phyloP scores from a whole-genome alignment of 2,329 filamentous ascomycete genomes.

The Nemania sp. region DNA sequence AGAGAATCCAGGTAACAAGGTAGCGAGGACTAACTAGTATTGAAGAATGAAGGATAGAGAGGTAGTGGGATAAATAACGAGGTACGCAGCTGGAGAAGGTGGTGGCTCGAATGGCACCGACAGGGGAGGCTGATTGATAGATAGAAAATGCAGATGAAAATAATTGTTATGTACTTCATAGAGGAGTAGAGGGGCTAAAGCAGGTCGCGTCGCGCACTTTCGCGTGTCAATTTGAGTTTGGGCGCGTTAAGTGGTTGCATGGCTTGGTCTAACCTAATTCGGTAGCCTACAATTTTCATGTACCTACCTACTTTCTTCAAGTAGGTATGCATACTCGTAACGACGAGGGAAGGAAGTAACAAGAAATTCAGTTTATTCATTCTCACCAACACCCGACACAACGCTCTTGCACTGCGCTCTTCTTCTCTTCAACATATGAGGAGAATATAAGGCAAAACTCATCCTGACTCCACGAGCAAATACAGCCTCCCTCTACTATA shows the following conservation, averaged over 20 bases:
- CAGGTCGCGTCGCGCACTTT: conserved; percentile 27
- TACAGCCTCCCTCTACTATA: too few relatives aligned
- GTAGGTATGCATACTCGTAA: too few relatives aligned
- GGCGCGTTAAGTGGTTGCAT: conserved; percentile 33
- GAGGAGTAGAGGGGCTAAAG: conserved; percentile 22
- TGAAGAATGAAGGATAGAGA: neutral
- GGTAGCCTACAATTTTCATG: neutral
- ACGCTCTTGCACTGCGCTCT: too few relatives aligned
- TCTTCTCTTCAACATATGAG: too few relatives aligned
- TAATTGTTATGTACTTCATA: too few relatives aligned
- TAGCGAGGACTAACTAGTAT: too few relatives aligned
- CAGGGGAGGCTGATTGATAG: neutral
- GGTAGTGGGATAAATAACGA: neutral
- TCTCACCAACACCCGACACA: too few relatives aligned
- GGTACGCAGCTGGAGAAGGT: conserved; percentile 5
- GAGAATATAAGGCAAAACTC: too few relatives aligned
- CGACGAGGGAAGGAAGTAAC: too few relatives aligned
- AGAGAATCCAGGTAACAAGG: neutral
- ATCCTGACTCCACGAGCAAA: too few relatives aligned
- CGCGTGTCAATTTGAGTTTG: conserved; percentile 10
- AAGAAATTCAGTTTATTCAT: too few relatives aligned
- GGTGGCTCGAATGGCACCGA: neutral
- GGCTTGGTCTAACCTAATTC: neutral
- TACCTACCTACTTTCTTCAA: too few relatives aligned
- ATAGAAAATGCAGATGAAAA: conserved; percentile 4